phyloP scores from a whole-genome alignment of 169 alveolate species.

The Blepharisma undulans region DNA sequence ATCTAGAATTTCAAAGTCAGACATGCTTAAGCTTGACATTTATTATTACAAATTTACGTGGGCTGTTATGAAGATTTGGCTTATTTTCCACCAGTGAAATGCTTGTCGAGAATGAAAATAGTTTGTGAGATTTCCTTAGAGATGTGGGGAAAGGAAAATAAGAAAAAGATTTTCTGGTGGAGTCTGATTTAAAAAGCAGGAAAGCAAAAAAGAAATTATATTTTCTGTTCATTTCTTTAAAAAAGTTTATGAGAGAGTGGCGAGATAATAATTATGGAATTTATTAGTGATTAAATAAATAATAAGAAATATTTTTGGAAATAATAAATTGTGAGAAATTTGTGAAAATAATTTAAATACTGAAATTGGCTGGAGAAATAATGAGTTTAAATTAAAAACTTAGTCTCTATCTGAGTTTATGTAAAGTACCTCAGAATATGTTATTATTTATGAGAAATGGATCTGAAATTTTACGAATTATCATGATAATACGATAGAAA shows the following conservation, averaged over 20 bases:
- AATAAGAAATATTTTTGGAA: background rate
- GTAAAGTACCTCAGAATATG: too few relatives aligned
- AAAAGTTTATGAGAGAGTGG: background rate
- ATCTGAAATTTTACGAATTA: background rate
- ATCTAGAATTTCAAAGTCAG: conserved; percentile 31
- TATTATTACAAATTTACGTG: background rate
- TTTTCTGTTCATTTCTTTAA: background rate
- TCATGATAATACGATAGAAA: too few relatives aligned
- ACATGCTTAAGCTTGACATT: background rate
- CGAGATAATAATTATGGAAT: background rate
- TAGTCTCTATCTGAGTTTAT: background rate
- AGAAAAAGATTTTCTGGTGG: background rate
- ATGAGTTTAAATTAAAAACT: too few relatives aligned
- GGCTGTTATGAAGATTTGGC: background rate
- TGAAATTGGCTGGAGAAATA: background rate
- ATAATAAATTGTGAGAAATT: background rate
- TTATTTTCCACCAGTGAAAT: background rate
- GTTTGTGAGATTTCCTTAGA: background rate
- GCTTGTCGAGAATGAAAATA: background rate
- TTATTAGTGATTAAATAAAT: background rate
- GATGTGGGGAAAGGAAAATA: background rate
- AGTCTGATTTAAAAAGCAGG: background rate
- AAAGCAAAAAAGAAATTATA: background rate
- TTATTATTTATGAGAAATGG: background rate
- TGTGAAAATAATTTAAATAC: background rate